Evolutionary conservation across 768 basidiomycete genomes (phyloP).

Genomic region (Atractiella rhizophila): DNA sequence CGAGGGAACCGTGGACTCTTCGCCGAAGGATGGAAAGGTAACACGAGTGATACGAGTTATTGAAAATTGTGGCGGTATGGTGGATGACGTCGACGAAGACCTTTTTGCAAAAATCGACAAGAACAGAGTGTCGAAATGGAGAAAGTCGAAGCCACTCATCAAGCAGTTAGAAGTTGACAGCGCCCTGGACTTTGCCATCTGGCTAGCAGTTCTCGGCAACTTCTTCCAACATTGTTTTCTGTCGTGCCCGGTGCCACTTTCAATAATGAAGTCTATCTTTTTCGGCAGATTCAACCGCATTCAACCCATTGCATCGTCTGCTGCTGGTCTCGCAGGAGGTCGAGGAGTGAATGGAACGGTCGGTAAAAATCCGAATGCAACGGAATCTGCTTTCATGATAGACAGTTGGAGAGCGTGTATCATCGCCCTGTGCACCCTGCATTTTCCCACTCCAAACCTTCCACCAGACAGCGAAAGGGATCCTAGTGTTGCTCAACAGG

Average conservation of each 20-base stretch:
- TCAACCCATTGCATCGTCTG: neutral
- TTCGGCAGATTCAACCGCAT: neutral
- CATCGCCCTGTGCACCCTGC: slow-evolving; percentile 60
- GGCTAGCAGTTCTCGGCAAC: slow-evolving; percentile 1
- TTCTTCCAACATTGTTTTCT: slow-evolving; percentile 26
- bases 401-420: slow-evolving; percentile 25
- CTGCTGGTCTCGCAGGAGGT: slow-evolving; percentile 1
- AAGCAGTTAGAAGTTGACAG: neutral
- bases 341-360: slow-evolving; percentile 52
- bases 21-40: neutral
- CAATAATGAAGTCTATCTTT: neutral
- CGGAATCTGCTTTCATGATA: slow-evolving; percentile 17
- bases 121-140: neutral
- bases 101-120: neutral
- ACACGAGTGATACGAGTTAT: neutral
- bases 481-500: too few species aligned
- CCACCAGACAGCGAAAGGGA: too few species aligned
- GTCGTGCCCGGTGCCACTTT: slow-evolving; percentile 2
- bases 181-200: slow-evolving; percentile 5
- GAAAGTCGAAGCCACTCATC: neutral
- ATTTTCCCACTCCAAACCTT: slow-evolving; percentile 37
- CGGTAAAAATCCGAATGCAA: neutral
- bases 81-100: slow-evolving; percentile 1
- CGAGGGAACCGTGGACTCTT: neutral
- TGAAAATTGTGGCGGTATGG: neutral